Percentiles rank a stretch among this genome's conserved stretches.
phyloP scores from a whole-genome alignment of 148 eudicot species.

The Heliosperma pusillum region DNA sequence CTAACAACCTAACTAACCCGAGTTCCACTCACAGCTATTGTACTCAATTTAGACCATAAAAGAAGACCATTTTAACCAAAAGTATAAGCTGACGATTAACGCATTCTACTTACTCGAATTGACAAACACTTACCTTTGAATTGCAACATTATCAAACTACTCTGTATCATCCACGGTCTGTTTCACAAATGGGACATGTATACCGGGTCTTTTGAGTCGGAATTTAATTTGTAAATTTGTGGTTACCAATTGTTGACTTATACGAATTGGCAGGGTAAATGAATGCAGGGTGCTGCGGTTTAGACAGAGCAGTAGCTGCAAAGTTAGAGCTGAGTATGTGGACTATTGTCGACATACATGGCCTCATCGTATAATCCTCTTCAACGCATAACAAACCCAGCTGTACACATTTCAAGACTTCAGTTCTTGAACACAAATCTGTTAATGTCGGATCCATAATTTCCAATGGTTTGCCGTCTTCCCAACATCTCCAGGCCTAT shows the following conservation, averaged over 20 bases:
- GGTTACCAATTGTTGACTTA: background rate
- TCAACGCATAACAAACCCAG: conserved; percentile 14
- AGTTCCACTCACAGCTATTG: no score
- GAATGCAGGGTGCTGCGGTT: conserved; percentile 5
- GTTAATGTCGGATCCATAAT: conserved; percentile 14
- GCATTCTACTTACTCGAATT: no score
- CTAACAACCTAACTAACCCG: no score
- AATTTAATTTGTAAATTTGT: background rate
- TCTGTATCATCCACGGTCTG: no score
- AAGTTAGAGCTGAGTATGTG: conserved; percentile 11
- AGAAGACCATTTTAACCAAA: no score
- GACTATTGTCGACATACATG: conserved; percentile 19
- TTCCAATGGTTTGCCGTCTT: background rate
- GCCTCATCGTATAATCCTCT: conserved; percentile 17
- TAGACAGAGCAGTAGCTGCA: background rate
- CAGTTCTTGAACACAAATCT: conserved; percentile 1
- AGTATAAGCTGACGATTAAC: no score
- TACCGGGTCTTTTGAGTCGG: no score
- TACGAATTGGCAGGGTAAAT: background rate
- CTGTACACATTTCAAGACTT: conserved; percentile 16
- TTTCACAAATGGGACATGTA: no score
- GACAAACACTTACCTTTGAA: no score
- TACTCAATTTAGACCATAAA: no score
- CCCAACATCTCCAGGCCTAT: conserved; percentile 18
- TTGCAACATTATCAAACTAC: no score